Evolutionary conservation across 2,329 filamentous ascomycete species (phyloP).

Genomic region (Conoideocrella luteorostrata): DNA sequence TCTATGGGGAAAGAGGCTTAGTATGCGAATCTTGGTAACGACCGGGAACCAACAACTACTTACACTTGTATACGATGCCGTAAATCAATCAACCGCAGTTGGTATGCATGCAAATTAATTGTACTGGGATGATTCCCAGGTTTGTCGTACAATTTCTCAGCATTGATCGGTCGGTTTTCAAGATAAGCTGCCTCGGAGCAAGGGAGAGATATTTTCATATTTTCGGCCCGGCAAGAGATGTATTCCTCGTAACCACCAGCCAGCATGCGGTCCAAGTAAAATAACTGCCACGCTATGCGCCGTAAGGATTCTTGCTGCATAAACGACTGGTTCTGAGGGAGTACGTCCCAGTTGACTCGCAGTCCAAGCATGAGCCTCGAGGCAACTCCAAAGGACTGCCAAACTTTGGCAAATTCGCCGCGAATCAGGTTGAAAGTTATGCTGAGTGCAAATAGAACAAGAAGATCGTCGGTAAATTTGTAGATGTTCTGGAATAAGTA

Average conservation of each 20-base stretch:
- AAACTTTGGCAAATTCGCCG: constrained; percentile 31
- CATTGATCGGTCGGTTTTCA: constrained; percentile 23
- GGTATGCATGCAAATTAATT: constrained; percentile 27
- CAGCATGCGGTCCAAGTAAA: constrained; percentile 30
- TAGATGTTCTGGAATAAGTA: constrained; percentile 34
- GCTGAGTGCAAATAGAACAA: constrained; percentile 29
- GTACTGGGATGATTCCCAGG: constrained; percentile 16
- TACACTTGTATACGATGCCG: constrained; percentile 31
- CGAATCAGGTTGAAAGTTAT: constrained; percentile 30
- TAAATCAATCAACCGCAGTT: constrained; percentile 29
- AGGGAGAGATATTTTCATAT: constrained; percentile 32
- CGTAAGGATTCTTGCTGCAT: constrained; percentile 29
- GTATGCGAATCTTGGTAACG: neutral
- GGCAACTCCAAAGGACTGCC: constrained; percentile 32
- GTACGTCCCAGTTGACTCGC: constrained; percentile 33
- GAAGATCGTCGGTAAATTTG: constrained; percentile 26
- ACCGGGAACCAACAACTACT: constrained; percentile 9
- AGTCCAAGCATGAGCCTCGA: constrained; percentile 30
- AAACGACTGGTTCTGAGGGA: constrained; percentile 22
- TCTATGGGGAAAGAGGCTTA: too few relatives aligned
- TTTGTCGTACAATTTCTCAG: constrained; percentile 25
- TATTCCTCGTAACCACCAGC: constrained; percentile 36
- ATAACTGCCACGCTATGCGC: constrained; percentile 33
- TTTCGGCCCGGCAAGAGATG: constrained; percentile 28
- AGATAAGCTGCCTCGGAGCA: constrained; percentile 27